A percentile compares a stretch with the other conserved stretches of the same genome.
phyloP scores from a whole-genome alignment of 225 moss, liverwort and hornwort species.

The Pleurozium schreberi region DNA sequence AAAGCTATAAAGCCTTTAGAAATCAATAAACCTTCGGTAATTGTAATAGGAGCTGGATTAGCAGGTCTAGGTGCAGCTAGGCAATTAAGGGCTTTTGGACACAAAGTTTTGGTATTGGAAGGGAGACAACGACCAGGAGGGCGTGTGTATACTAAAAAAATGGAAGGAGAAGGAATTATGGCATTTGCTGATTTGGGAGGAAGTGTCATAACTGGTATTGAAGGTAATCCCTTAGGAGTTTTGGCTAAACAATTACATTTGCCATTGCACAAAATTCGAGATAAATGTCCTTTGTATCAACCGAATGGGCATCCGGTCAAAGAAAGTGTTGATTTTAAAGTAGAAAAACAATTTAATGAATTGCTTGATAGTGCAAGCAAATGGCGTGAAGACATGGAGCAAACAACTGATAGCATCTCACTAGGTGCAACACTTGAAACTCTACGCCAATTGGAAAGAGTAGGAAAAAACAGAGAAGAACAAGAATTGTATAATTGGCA shows the following conservation, averaged over 20 bases:
- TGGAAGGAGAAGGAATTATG: conserved; percentile 16
- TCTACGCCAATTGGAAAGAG: conserved; percentile 1
- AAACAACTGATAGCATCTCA: conserved; percentile 15
- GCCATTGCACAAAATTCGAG: conserved; percentile 25
- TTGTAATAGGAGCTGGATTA: conserved; percentile 34
- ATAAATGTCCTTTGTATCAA: conserved; percentile 35
- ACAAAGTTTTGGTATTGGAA: conserved; percentile 37
- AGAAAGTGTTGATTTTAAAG: conserved; percentile 20
- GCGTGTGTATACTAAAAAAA: conserved; percentile 28
- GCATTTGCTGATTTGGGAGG: conserved; percentile 29
- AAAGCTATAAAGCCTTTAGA: conserved; percentile 10
- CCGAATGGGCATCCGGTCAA: conserved; percentile 8
- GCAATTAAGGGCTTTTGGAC: conserved; percentile 34
- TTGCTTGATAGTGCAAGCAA: conserved; percentile 38
- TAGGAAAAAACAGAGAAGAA: conserved; percentile 17
- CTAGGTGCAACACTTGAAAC: conserved; percentile 32
- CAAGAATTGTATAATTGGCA: conserved; percentile 40
- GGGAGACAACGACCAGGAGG: conserved; percentile 28
- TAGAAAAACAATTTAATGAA: conserved; percentile 32
- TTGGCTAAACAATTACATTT: conserved; percentile 33
- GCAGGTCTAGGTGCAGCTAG: conserved; percentile 32
- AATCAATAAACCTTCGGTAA: conserved; percentile 10
- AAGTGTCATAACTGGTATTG: conserved; percentile 35
- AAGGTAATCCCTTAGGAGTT: conserved; percentile 40
- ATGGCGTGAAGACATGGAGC: conserved; percentile 28